A percentile compares a stretch with the other conserved stretches of the same genome.
Conservation (phyloP, 164 flowering plant genomes). For the Vitis cinerea region DNA sequence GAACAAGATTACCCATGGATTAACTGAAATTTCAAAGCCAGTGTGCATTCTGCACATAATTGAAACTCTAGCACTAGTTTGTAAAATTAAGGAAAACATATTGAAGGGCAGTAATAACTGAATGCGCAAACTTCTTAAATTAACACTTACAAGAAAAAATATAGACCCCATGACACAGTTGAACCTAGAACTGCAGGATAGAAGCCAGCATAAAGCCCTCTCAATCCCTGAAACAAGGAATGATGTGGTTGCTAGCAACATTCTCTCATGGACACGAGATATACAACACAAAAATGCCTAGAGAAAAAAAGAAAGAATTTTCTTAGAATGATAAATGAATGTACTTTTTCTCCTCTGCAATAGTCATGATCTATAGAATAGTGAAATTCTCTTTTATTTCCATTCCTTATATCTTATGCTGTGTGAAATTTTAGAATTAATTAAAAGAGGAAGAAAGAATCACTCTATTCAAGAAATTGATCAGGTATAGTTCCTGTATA, state of each 20-base stretch:
- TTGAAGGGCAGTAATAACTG: no score
- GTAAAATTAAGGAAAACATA: not conserved
- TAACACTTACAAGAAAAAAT: slow-evolving; percentile 85
- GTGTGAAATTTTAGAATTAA: no score
- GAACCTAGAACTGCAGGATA: slow-evolving; percentile 92
- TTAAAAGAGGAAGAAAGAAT: no score
- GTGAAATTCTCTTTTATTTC: no score
- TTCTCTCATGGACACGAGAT: not conserved
- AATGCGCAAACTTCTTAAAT: not conserved
- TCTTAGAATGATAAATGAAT: no score
- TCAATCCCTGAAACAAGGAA: slow-evolving; percentile 61
- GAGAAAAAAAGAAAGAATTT: no score
- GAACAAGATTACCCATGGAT: not conserved
- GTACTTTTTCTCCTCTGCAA: no score
- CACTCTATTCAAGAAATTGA: no score
- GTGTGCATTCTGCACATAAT: not conserved
- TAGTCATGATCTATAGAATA: no score
- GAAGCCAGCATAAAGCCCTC: slow-evolving; percentile 92
- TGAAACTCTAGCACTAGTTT: not conserved
- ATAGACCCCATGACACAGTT: slow-evolving; percentile 85
- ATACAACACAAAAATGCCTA: no score
- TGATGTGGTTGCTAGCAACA: not conserved
- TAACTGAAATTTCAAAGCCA: not conserved
- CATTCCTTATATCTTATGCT: no score
- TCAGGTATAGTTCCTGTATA: no score